Conservation (phyloP, 2,329 filamentous ascomycete genomes). For the Epichloe sylvatica region DNA sequence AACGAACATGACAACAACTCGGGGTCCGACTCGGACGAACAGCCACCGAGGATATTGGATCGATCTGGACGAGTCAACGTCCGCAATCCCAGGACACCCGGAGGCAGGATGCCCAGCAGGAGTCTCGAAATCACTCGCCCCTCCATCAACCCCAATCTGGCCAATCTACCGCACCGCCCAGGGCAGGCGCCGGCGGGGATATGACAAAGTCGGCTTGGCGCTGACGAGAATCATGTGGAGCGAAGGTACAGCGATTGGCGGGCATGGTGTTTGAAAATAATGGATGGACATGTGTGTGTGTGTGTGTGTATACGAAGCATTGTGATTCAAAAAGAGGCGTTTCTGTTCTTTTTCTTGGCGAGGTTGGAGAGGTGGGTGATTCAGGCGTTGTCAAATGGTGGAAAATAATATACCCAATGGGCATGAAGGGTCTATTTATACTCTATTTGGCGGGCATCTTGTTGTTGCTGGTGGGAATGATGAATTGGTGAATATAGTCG, state of each 20-base stretch:
- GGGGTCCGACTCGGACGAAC: conserved; percentile 29
- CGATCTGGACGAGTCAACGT: conserved; percentile 43
- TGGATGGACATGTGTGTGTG: no score
- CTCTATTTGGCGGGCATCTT: not conserved
- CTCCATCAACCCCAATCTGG: conserved; percentile 7
- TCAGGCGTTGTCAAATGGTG: not conserved
- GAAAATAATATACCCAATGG: not conserved
- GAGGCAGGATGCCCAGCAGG: conserved; percentile 38
- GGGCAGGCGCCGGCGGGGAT: not conserved
- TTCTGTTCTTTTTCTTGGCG: not conserved
- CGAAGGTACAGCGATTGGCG: no score
- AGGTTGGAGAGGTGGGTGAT: not conserved
- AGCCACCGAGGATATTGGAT: conserved; percentile 31
- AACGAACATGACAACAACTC: conserved; percentile 24
- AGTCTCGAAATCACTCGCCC: conserved; percentile 40
- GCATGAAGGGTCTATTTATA: not conserved
- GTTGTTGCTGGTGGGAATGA: not conserved
- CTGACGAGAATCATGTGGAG: not conserved
- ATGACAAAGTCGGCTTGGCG: not conserved
- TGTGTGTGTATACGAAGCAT: not conserved
- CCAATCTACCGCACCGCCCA: not conserved
- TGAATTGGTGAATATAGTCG: not conserved
- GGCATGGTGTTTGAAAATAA: no score
- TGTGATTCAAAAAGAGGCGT: not conserved
- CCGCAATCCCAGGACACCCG: conserved; percentile 41